These are phyloP conservation scores for Ambrosia hybrid DNA, from an alignment of 140 eudicot species.

Conservation along the genomic window DNA sequence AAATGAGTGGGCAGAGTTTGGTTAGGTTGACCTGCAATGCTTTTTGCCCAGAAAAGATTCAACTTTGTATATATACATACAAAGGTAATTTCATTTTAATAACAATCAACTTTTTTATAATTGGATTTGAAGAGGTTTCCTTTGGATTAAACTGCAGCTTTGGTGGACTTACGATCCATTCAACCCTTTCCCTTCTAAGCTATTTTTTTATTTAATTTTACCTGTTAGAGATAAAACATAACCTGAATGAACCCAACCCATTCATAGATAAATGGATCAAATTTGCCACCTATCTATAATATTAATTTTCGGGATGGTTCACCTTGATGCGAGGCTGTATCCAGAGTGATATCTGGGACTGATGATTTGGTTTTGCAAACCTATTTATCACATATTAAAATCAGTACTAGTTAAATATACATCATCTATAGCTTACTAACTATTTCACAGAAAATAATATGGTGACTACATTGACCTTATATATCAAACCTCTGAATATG, in stretches of 20 bases:
- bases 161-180: not conserved
- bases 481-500: too few species aligned
- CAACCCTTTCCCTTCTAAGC: not conserved
- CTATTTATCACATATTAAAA: slow-evolving; percentile 39
- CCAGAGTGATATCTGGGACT: slow-evolving; percentile 92
- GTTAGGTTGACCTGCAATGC: not conserved
- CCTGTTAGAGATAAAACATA: not conserved
- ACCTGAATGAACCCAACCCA: not conserved
- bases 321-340: slow-evolving; percentile 96
- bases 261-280: slow-evolving; percentile 5
- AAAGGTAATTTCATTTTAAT: not conserved
- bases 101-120: not conserved
- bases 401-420: slow-evolving; percentile 9
- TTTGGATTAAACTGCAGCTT: slow-evolving; percentile 3
- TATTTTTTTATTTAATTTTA: not conserved
- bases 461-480: not conserved
- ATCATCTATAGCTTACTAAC: not conserved
- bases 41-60: not conserved
- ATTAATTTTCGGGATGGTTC: slow-evolving; percentile 13
- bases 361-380: slow-evolving; percentile 67
- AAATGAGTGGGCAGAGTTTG: not conserved
- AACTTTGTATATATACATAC: not conserved
- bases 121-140: not conserved
- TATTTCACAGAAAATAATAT: slow-evolving; percentile 1
- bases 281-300: not conserved